Evolutionary conservation across 208 protist genomes (phyloP), one percentile per base, ranked within the genome.

Genomic region (Lotmaria passim): DNA sequence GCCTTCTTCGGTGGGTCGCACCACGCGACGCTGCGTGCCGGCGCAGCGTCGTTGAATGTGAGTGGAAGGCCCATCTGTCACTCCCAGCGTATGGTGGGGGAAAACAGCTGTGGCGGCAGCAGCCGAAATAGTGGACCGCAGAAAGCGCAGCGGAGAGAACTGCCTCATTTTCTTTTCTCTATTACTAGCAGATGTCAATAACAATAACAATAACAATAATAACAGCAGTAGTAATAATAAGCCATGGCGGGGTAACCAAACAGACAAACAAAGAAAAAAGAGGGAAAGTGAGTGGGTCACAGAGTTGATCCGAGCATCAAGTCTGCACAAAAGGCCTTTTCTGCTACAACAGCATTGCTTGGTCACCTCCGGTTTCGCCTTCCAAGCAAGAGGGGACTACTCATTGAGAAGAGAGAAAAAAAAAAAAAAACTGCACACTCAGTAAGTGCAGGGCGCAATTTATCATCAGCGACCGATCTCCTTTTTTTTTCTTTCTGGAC

Each of bases 1-100:
- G n/a, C 38, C 36, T 24, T 74, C 59, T 36, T 74, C 68, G 1
- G 68, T 74, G 57, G 68, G 68, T 26, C 57, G 68, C 17, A 74
- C 41, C 19, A 59, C 36, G 39, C 68, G 68, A 34, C 68, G 57
- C 28, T 74, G 68, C 58, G 58, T 74, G 4, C 50, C 58, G 24
- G 39, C 28, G 17, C 50, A 65, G n/a, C 68, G 68, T 38, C 19
- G 34, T 58, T 65, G 68, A 19, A 26, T n/a, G 11, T 41, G 31
- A 21, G 58, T 50, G 33, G 59, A n/a, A n/a, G 26, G 1, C 15
- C 24, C 26, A 21, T 26, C 12, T 15, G 24, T 34, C 3, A 41
- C 33, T 7, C 1, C 23, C 14, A 38, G 15, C 8, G 55, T 23
- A 21, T 11, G 8, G 38, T n/a, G 38, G 23, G 21, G 36, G 6